Evolutionary conservation across 1,139 yeast genomes (phyloP).

Genomic region (Sugiyamaella japonica): DNA sequence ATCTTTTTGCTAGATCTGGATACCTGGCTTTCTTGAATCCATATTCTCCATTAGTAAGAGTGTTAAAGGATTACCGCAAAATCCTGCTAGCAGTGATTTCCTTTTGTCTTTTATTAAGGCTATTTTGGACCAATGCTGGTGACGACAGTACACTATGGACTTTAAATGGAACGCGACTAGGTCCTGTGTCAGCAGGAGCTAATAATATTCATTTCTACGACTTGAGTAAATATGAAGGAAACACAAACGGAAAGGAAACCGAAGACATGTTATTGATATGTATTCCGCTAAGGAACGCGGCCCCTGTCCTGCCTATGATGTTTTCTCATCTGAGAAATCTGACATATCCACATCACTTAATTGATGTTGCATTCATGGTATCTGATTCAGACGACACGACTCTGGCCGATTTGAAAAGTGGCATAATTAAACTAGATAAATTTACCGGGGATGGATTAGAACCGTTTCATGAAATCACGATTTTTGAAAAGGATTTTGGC

Average conservation of each 20-base stretch:
- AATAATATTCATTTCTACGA: slow-evolving; percentile 44
- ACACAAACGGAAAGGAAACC: slow-evolving; percentile 57
- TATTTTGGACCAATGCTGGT: background rate
- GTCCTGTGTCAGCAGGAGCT: background rate
- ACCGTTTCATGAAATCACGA: slow-evolving; percentile 54
- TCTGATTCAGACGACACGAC: slow-evolving; percentile 71
- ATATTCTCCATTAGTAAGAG: slow-evolving; percentile 4
- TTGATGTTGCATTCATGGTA: slow-evolving; percentile 64
- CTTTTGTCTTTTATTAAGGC: slow-evolving; percentile 3
- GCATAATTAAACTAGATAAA: slow-evolving; percentile 51
- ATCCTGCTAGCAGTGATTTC: background rate
- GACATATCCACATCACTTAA: slow-evolving; percentile 65
- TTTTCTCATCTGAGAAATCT: slow-evolving; percentile 58
- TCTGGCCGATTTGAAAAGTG: slow-evolving; percentile 48
- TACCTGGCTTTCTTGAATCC: slow-evolving; percentile 1
- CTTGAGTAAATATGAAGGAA: slow-evolving; percentile 50
- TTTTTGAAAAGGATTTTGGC: slow-evolving; percentile 63
- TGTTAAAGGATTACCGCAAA: slow-evolving; percentile 3
- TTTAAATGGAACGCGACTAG: background rate
- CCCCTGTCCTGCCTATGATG: slow-evolving; percentile 63
- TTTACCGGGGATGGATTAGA: slow-evolving; percentile 54
- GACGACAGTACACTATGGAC: background rate
- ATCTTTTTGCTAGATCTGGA: slow-evolving; percentile 1
- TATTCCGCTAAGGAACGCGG: slow-evolving; percentile 70
- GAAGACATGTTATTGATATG: slow-evolving; percentile 60